Base-by-base conservation (phyloP, 106 monocot genomes). In the Xerophyta viscosa region DNA sequence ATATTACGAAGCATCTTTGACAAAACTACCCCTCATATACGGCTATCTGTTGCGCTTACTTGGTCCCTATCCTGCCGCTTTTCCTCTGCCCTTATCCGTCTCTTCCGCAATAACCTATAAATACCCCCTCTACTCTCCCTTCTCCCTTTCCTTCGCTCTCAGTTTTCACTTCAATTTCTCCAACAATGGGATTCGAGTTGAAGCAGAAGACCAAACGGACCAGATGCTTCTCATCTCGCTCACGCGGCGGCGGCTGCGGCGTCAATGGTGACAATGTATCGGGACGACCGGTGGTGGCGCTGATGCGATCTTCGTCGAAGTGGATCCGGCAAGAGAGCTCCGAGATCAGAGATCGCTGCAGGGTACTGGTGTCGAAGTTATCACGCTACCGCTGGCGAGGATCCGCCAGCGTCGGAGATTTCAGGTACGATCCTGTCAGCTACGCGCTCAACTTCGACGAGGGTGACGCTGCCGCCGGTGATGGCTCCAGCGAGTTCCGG, bases 371-470 rank as follows among this genome's bases (percentile, higher is more conserved):
- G 1, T 14, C 8, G 8, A 9, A 14, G 15, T 8, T 44, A 14
- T 8, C 8, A 14, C 8, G n/a, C 9, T 14, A 44, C 43, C 8
- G 43, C 14, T 3, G n/a, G 14, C 43, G 43, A 3, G n/a, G n/a
- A 4, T 44, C 43, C 7, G 11, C 11, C 11, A 11, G 33, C n/a
- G 43, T 4, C 7, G 53, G 53, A 0, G 53, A 31, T 13, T 54
- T 54, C 53, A 31, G 53, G 30, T 54, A 54, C 31, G 53, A 54
- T 31, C 53, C 53, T 9, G 20, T 54, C 7, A 31, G 30, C 10
- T 54, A 54, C 20, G 53, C 53, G 20, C 53, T 54, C 53, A 54
- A 54, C 19, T 54, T 54, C 53, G 53, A 54, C 18, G 53, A 54
- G 6, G 53, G 53, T 17, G 28, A 19, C 31, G 53, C 8, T 0